Base-by-base conservation (phyloP, 345 rosid species). In the Acer yangbiense region DNA sequence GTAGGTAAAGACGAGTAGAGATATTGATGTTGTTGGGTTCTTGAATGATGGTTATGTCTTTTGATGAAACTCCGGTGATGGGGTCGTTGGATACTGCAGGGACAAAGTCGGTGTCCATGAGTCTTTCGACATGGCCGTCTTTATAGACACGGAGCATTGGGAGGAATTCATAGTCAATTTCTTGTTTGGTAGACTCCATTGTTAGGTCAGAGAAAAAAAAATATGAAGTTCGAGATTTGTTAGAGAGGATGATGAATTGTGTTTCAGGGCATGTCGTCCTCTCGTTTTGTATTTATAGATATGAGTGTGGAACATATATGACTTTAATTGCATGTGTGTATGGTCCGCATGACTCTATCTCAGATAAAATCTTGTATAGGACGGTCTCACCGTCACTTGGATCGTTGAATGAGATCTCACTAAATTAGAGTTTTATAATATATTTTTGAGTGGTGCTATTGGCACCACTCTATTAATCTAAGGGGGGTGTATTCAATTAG, bases 1-100 rank as follows among this genome's bases (percentile, higher is more conserved):
- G 91, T 25, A 89, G 87, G 75, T 77, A 87, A 60, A 89, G 77
- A 32, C 92, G 88, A 16, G 87, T 89, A 55, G 85, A 82, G 77
- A 89, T 74, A 35, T 35, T 35, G 39, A 35, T 35, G 70, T 3
- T 39, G 3, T 3, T 48, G 70, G 83, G 35, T 62, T 79, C 76
- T 10, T 81, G 77, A 2, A 75, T 25, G 44, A 82, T 65, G 39
- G 0, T 52, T 0, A 86, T 52, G 71, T 91, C 93, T 44, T 89
- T 87, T 7, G 90, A 83, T 66, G 83, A 78, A 79, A 88, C 85
- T 32, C 66, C 80, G 77, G 81, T 71, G 0, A 35, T 0, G 3
- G 86, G 75, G 72, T 86, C 82, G 32, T 72, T 16, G 0, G 90
- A 82, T 11, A 91, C 62, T 1, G 89, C 50, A 9, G 75, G 89